Percentiles rank a stretch among this genome's conserved stretches.
phyloP scores from a whole-genome alignment of 192 early-diverging fungal genomes.

The Pilaira anomala region DNA sequence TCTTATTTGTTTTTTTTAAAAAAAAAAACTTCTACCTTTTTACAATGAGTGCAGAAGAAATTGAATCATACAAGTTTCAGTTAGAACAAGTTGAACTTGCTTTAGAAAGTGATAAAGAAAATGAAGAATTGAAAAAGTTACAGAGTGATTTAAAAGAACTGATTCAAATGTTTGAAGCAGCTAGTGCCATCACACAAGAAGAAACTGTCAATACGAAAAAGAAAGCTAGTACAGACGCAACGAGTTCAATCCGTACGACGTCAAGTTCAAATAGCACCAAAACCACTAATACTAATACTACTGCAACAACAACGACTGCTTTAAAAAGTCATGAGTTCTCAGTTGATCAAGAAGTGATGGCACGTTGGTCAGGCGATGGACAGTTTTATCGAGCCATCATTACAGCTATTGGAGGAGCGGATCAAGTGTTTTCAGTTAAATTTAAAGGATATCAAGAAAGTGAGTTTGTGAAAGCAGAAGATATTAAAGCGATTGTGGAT shows the following conservation, averaged over 20 bases:
- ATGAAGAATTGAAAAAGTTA: slow-evolving; percentile 65
- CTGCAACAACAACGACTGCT: slow-evolving; percentile 11
- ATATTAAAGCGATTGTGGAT: slow-evolving; percentile 46
- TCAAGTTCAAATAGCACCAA: slow-evolving; percentile 12
- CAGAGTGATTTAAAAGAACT: slow-evolving; percentile 65
- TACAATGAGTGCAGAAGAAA: slow-evolving; percentile 49
- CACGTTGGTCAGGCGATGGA: slow-evolving; percentile 63
- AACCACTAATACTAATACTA: background rate
- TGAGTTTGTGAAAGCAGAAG: slow-evolving; percentile 48
- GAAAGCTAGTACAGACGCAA: too few relatives aligned
- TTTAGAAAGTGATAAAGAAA: slow-evolving; percentile 61
- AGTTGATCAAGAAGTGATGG: slow-evolving; percentile 59
- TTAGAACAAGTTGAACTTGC: slow-evolving; percentile 72
- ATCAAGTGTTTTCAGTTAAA: slow-evolving; percentile 53
- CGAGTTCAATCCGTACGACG: too few relatives aligned
- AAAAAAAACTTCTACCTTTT: too few relatives aligned
- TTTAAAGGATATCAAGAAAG: slow-evolving; percentile 60
- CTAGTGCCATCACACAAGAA: slow-evolving; percentile 28
- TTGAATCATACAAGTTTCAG: slow-evolving; percentile 60
- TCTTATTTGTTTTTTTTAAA: too few relatives aligned
- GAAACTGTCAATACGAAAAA: slow-evolving; percentile 8
- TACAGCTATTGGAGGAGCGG: slow-evolving; percentile 53
- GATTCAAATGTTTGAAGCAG: slow-evolving; percentile 52
- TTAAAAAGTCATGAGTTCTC: slow-evolving; percentile 36
- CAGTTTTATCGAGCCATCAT: slow-evolving; percentile 65